phyloP scores from a whole-genome alignment of 306 rosid species.

The Cercis canadensis region DNA sequence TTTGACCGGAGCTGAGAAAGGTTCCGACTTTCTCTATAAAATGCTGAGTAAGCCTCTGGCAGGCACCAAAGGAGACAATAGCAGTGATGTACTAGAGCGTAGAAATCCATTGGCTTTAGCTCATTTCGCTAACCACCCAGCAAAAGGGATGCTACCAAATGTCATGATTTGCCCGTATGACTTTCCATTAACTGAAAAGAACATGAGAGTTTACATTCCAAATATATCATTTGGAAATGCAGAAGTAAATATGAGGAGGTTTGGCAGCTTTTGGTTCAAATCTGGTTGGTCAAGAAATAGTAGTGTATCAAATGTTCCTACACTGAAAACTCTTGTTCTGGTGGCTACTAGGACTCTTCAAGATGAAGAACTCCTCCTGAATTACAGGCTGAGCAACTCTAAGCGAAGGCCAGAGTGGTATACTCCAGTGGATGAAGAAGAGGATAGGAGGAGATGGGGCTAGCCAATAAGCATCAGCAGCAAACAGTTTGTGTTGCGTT shows the following conservation, averaged over 20 bases:
- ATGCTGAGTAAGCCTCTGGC: constrained; percentile 80
- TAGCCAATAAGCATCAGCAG: constrained; percentile 24
- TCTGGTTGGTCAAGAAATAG: constrained; percentile 55
- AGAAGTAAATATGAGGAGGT: constrained; percentile 73
- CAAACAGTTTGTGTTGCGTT: not conserved
- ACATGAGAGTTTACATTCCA: constrained; percentile 79
- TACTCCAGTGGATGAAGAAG: constrained; percentile 85
- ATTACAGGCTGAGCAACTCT: constrained; percentile 87
- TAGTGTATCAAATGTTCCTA: constrained; percentile 53
- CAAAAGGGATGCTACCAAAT: constrained; percentile 76
- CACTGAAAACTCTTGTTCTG: constrained; percentile 72
- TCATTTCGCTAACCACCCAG: constrained; percentile 92
- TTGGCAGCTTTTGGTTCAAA: constrained; percentile 92
- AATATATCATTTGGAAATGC: constrained; percentile 69
- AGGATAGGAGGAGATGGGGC: constrained; percentile 93
- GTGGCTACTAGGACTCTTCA: constrained; percentile 74
- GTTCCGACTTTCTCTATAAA: constrained; percentile 74
- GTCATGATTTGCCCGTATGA: constrained; percentile 94
- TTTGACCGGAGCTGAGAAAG: constrained; percentile 53
- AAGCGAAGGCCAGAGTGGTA: constrained; percentile 84
- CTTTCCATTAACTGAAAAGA: constrained; percentile 76
- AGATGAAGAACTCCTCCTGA: constrained; percentile 82
- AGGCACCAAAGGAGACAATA: constrained; percentile 45
- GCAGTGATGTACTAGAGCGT: constrained; percentile 65
- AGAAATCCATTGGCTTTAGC: constrained; percentile 90